Evolutionary conservation across 305 asterid genomes (phyloP), one percentile per base, ranked within the genome.

Genomic region (Fraxinus baroniana): DNA sequence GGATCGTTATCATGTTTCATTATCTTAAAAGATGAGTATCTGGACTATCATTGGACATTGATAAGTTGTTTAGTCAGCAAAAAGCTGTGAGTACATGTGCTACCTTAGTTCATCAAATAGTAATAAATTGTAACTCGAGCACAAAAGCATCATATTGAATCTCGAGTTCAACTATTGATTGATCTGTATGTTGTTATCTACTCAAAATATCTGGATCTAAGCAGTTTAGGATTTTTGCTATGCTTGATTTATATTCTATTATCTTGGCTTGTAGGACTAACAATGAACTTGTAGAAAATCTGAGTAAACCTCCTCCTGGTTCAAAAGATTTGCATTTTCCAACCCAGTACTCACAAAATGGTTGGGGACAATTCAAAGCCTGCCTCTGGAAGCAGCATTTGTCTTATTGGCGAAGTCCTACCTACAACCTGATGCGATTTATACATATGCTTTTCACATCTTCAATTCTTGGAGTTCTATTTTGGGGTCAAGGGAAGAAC

Each of bases 331-430:
- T 93, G 81, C 80, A 88, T 74, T 93, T 93, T 82, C 87, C 91
- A 0, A 83, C 91, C 15, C 88, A 76, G 0, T 93, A 88, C 74
- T 55, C 97, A 0, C 91, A 86, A 77, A 82, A 81, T 78, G 88
- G 93, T 39, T 89, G 92, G 94, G 89, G 82, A 49, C 97, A 90
- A 73, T 93, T 91, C 87, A 91, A 89, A 80, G 85, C 88, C 35
- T 91, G 97, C 76, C 90, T 93, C 6, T 91, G 97, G 97, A 93
- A 90, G 87, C 94, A 89, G 78, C 84, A 87, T 71, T 86, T 83
- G 87, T 93, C 97, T 55, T 93, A 93, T 83, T 93, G 97, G 97
- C 87, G 95, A 88, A 90, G 93, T 84, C 97, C 97, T 18, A 71
- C 83, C 1, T 91, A 90, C 86, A 93, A 90, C 85, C 76, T 92